Base-by-base conservation (phyloP, 441 rosid genomes). In the Erodium texanum region DNA sequence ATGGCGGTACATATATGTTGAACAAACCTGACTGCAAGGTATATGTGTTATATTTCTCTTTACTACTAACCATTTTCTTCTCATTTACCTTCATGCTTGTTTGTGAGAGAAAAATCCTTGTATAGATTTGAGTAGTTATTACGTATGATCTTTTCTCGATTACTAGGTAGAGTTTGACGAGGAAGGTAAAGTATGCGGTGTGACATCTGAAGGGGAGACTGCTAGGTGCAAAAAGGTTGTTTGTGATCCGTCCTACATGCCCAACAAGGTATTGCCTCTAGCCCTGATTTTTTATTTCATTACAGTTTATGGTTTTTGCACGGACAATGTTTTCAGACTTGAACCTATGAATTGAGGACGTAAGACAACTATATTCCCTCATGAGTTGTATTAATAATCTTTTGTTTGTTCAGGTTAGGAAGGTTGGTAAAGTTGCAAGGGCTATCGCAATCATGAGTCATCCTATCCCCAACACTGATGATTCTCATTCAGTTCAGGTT, bases 1-100 rank as follows among this genome's bases (percentile, higher is more conserved):
- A 87, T 22, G 93, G 93, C 65, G 89, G 93, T 61, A 87, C 93
- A 48, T 85, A 87, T 83, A 87, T 87, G 93, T 87, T 87, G 16
- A 85, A 85, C 83, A 87, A 85, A 71, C 86, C 90, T 29, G 84
- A 84, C 56, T 87, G 93, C 73, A 87, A 87, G 88, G 92, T 85
- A 65, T 58, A 19, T 68, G 61, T 12, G 18, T 56, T 45, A 45
- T 16, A 45, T 50, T 50, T 50, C 58, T 50, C 56, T 14, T 48
- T 15, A 2, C 18, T 9, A 2, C 16, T 48, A 14, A 2, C 18
- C 56, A 14, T 14, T 48, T 48, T 14, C 0, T 48, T 14, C 6
- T 15, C 9, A 43, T 10, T 14, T 3, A 43, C 14, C 38, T 34
- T n/a, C n/a, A n/a, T n/a, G n/a, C n/a, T n/a, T n/a, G n/a, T n/a